Percentiles rank a stretch among this genome's conserved stretches.
These are phyloP conservation scores for Silene latifolia DNA, from an alignment of 148 eudicot genomes.

Conservation along the genomic window DNA sequence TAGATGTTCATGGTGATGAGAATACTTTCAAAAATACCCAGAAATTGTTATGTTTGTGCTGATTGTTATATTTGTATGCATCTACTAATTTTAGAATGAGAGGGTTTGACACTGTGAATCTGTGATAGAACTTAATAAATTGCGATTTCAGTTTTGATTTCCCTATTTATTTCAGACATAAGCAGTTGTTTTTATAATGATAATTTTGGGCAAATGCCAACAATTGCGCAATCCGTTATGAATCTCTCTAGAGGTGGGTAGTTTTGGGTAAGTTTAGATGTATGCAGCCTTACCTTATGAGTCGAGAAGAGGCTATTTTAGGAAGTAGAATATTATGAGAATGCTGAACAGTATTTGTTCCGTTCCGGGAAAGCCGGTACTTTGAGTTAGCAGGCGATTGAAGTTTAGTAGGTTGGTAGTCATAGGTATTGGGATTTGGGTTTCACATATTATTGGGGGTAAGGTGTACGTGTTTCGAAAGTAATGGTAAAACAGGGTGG, in stretches of 20 bases:
- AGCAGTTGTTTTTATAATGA: no score
- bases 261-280: not conserved
- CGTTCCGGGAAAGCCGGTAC: no score
- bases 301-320: not conserved
- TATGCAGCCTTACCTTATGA: no score
- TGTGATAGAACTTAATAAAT: not conserved
- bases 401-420: not conserved
- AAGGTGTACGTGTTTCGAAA: not conserved
- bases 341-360: no score
- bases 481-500: not conserved
- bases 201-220: not conserved
- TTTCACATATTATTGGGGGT: not conserved
- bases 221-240: no score
- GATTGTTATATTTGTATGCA: not conserved
- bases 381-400: not conserved
- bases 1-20: not conserved
- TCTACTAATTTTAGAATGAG: not conserved
- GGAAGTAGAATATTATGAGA: not conserved
- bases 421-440: not conserved
- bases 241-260: not conserved
- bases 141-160: not conserved
- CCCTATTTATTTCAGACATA: not conserved
- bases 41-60: constrained; percentile 2
- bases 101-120: not conserved
- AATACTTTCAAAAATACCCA: not conserved